Evolutionary conservation across 2,329 filamentous ascomycete genomes (phyloP), one percentile per base, ranked within the genome.

Genomic region (Nigrospora sphaerica): DNA sequence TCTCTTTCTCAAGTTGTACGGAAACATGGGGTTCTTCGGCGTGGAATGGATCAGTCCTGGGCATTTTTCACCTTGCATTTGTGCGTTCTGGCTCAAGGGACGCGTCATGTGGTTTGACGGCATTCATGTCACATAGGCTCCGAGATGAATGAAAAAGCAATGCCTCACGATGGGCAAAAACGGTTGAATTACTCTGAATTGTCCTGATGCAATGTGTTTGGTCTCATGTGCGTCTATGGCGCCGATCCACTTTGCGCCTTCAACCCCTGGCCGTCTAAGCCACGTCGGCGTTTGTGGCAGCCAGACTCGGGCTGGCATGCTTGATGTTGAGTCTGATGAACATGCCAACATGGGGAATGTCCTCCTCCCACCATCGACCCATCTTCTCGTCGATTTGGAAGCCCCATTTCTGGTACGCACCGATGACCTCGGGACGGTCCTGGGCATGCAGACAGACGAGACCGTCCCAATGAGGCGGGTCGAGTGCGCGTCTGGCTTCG

Each of bases 301-400:
- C 23, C 23, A 10, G 10, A 10, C 2, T 2, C 6, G 23, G 7
- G 5, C 7, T 9, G 19, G 33, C 9, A 16, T 46, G 28, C 45
- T 52, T 55, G 4, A 71, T 50, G 4, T 70, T 58, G 28, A 82
- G 49, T 32, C 78, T 67, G 52, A 65, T 58, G 52, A 79, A 95
- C 90, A 96, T 95, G 49, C 87, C 90, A 16, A 95, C 75, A 70
- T 95, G 89, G 53, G 78, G 73, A 46, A 95, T 92, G 4, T 86
- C 88, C 59, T 93, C 89, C 64, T 96, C 90, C 51, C 75, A 73
- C 89, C 90, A 96, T 32, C 63, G 74, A 1, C 88, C 87, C 78
- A 92, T 80, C 11, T 67, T 71, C 58, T 86, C 75, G 64, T 96
- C 90, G 11, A 78, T 70, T 51, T 72, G 67, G 63, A 95, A 96